Base-by-base conservation (phyloP, 305 asterid genomes). In the Solanum hybrid region DNA sequence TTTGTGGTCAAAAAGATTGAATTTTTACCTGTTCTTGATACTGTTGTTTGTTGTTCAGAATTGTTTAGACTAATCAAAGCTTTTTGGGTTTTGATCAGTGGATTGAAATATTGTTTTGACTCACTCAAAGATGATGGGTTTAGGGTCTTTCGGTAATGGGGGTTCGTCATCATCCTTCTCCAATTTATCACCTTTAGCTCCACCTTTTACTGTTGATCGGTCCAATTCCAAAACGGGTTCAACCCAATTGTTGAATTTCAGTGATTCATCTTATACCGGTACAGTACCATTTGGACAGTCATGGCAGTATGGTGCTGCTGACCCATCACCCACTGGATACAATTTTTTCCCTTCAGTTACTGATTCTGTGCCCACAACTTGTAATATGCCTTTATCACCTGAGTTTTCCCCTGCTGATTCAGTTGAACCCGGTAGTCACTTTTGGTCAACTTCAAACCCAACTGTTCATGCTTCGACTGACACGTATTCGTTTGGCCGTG, bases 151-250 rank as follows among this genome's bases (percentile, higher is more conserved):
- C 91, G 94, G 94, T 77, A 89, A 87, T 89, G 95, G 95, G 90
- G 94, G 92, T 42, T 91, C 95, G 19, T 92, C 96, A 19, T 90
- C 98, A 6, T 93, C 98, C 14, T 91, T 93, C 78, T 96, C 99
- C 22, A 95, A 93, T 94, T 93, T 97, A 90, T 97, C 99, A 79
- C 95, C 99, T 88, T 88, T 93, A 91, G 99, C 99, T 34, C 98
- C 98, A 31, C 99, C 99, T 3, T 97, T 97, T 91, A 96, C 98
- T 89, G 96, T 97, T 75, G 96, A 94, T 91, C 93, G 97, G 88
- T 90, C 93, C 90, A 93, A 92, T 92, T 92, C 94, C 84, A 96
- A 93, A 71, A 93, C 94, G 85, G 88, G 86, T 92, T 88, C 96
- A 37, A 93, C 84, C 92, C 93, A 95, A 40, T 29, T 45, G 90